Conservation (phyloP, 768 basidiomycete species). For the Cyclocybe cylindracea region DNA sequence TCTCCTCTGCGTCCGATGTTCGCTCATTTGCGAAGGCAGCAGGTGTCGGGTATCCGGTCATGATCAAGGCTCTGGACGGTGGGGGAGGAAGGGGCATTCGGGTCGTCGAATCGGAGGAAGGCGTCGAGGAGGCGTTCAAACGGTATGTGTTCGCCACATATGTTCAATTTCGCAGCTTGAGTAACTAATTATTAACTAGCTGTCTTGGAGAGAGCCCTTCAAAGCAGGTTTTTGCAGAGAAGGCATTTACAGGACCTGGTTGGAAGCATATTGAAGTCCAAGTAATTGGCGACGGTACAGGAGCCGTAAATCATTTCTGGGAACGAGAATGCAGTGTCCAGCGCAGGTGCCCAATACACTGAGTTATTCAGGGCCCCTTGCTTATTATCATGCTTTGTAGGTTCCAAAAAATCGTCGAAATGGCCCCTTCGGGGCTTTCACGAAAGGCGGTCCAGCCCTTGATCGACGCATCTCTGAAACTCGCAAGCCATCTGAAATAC, state of each 20-base stretch:
- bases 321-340: constrained; percentile 94
- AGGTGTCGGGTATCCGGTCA: constrained; percentile 49
- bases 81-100: constrained; percentile 92
- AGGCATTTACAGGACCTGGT: constrained; percentile 73
- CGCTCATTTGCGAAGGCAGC: constrained; percentile 19
- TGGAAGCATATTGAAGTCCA: constrained; percentile 88
- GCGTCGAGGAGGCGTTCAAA: constrained; percentile 74
- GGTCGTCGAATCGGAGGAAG: constrained; percentile 71
- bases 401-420: constrained; percentile 84
- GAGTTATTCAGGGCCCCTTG: neutral
- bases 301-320: constrained; percentile 83
- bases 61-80: constrained; percentile 92
- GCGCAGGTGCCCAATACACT: constrained; percentile 50
- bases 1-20: constrained; percentile 27
- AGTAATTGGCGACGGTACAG: constrained; percentile 75
- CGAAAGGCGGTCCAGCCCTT: constrained; percentile 70
- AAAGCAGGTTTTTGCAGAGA: constrained; percentile 75
- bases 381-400: constrained; percentile 15
- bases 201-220: constrained; percentile 41
- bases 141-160: constrained; percentile 30
- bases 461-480: constrained; percentile 72
- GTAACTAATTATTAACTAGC: constrained; percentile 9
- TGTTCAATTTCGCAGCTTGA: neutral
- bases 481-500: constrained; percentile 76
- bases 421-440: constrained; percentile 78